Base-by-base conservation (phyloP, 352 stramenopile genomes). In the Globisporangium canariense region DNA sequence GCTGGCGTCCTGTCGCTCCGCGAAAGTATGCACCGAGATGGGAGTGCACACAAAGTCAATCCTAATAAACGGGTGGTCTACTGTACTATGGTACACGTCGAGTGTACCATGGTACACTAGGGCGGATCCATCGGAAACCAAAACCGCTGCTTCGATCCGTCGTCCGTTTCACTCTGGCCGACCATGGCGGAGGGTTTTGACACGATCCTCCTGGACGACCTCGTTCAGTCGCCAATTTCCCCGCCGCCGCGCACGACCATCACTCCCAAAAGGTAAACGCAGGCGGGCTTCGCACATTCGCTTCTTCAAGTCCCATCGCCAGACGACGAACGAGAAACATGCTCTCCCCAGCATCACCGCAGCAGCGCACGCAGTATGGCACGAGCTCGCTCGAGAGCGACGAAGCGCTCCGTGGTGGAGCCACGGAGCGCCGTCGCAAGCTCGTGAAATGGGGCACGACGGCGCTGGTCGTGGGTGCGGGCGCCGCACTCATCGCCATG, bases 321-420 rank as follows among this genome's bases (percentile, higher is more conserved):
- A 45, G 51, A n/a, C 51, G 22, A 41, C 7, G 7, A 36, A 36
- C 32, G 22, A 41, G 36, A 36, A 36, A 36, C 32, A 55, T 46
- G 28, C 50, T 18, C 50, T 36, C 50, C 7, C 28, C 34, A 30
- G 28, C 32, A n/a, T 13, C 54, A 7, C 22, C 54, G 20, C 54
- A 40, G 25, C 56, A 30, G 40, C 54, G 59, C 49, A 73, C 67
- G 53, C 63, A 56, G n/a, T 73, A 73, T 16, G 67, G 67, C 38
- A 73, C 67, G 28, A 70, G 67, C 22, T 74, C 75, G 38, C 66
- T 80, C 50, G 62, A 45, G 47, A 63, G 63, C 46, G 52, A 68
- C 46, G 60, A 68, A 32, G 56, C 49, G 20, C 67, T 75, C 14
- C 32, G 52, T 4, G 50, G 25, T 20, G 11, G 32, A 1, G 22